phyloP scores from a whole-genome alignment of 352 stramenopile species.

The Pythium vanterpoolii region DNA sequence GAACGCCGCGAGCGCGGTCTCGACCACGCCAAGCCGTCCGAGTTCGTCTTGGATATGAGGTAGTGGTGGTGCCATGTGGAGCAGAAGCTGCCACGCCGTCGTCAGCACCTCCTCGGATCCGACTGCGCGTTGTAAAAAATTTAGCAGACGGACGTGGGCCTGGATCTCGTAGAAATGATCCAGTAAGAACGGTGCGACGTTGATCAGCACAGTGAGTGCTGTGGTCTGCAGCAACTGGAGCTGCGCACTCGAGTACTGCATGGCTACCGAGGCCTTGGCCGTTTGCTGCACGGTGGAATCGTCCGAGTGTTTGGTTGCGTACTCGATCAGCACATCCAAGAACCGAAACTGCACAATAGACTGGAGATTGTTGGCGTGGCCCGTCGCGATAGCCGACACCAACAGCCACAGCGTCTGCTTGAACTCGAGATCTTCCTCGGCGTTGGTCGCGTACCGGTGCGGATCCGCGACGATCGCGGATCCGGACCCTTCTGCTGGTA shows the following conservation, averaged over 20 bases:
- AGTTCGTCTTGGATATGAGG: constrained; percentile 44
- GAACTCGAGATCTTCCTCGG: constrained; percentile 79
- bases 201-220: constrained; percentile 56
- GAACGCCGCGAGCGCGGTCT: constrained; percentile 52
- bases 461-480: constrained; percentile 46
- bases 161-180: constrained; percentile 59
- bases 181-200: constrained; percentile 42
- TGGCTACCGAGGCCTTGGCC: neutral
- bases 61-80: constrained; percentile 35
- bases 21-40: constrained; percentile 41
- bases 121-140: constrained; percentile 42
- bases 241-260: constrained; percentile 43
- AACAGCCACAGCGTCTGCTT: constrained; percentile 77
- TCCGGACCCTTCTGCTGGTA: neutral
- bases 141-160: constrained; percentile 43
- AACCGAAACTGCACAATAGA: constrained; percentile 73
- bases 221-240: constrained; percentile 52
- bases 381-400: constrained; percentile 47
- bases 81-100: constrained; percentile 51
- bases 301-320: constrained; percentile 28
- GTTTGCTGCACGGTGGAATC: neutral
- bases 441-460: constrained; percentile 62
- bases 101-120: constrained; percentile 37
- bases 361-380: constrained; percentile 46
- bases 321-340: constrained; percentile 54